phyloP scores from a whole-genome alignment of 306 rosid genomes.

The Echinosophora koreensis region DNA sequence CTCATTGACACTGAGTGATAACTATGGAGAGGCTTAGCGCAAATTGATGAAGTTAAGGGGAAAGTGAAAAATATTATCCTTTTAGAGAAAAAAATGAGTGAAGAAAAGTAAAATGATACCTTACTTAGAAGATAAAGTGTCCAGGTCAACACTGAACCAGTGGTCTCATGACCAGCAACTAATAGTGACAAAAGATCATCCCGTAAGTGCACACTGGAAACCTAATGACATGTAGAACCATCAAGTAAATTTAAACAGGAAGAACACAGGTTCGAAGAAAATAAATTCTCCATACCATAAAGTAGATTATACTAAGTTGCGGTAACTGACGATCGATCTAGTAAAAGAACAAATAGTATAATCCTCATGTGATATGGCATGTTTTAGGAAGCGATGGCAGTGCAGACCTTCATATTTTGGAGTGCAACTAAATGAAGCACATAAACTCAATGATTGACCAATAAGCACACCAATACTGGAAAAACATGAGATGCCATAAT shows the following conservation, averaged over 20 bases:
- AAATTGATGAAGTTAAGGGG: constrained; percentile 28
- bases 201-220: constrained; percentile 86
- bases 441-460: constrained; percentile 26
- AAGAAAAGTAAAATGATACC: constrained; percentile 60
- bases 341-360: not conserved
- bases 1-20: constrained; percentile 22
- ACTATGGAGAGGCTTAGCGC: constrained; percentile 9
- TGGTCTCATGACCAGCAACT: constrained; percentile 98
- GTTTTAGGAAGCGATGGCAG: not conserved
- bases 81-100: not conserved
- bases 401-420: not conserved
- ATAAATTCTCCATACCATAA: not conserved
- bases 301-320: not conserved
- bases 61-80: not conserved
- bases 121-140: constrained; percentile 94
- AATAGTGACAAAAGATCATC: constrained; percentile 93
- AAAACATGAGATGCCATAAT: constrained; percentile 9
- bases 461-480: not conserved
- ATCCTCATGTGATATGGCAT: constrained; percentile 21
- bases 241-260: constrained; percentile 39
- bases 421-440: constrained; percentile 27
- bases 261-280: constrained; percentile 17
- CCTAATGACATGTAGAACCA: constrained; percentile 57
- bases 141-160: constrained; percentile 97
- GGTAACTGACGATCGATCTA: not conserved